Evolutionary conservation across 257 asterid genomes (phyloP), one percentile per base, ranked within the genome.

Genomic region (Buddleja alternifolia): DNA sequence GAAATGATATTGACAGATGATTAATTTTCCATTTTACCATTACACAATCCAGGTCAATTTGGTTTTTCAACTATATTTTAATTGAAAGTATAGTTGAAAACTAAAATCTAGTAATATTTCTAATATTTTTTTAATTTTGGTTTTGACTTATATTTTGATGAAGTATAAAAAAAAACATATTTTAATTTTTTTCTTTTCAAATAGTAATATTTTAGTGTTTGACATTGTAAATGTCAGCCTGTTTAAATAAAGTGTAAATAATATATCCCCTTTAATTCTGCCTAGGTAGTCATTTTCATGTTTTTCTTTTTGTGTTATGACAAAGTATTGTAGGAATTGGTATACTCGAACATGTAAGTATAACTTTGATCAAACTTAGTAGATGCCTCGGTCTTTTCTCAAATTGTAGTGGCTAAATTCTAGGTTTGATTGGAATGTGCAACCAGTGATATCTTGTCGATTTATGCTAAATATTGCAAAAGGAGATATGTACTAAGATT

Each of bases 151-250:
- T n/a, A n/a, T n/a, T n/a, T n/a, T n/a, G n/a, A n/a, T n/a, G n/a
- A n/a, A n/a, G n/a, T n/a, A n/a, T n/a, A n/a, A n/a, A n/a, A n/a
- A n/a, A n/a, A n/a, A n/a, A n/a, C n/a, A n/a, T n/a, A n/a, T n/a
- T n/a, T n/a, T n/a, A n/a, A 5, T 29, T 29, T 29, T 29, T 29
- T 29, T 15, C 12, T 42, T 0, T 19, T 61, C 41, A 8, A 41
- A 42, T 61, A 19, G 47, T 58, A 34, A 1, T 71, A 63, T 40
- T 63, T 42, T 72, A 63, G 59, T 71, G 23, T 72, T 72, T 72
- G 71, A 63, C 62, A 62, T 71, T 71, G 32, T 10, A 45, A 46
- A 23, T 65, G 71, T 72, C 71, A 63, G 63, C 39, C 68, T 8
- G 10, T 57, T 47, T 47, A 47, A 14, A 48, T 58, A 17, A 1